phyloP scores from a whole-genome alignment of 805 yeast genomes.

The Lipomyces japonicus region DNA sequence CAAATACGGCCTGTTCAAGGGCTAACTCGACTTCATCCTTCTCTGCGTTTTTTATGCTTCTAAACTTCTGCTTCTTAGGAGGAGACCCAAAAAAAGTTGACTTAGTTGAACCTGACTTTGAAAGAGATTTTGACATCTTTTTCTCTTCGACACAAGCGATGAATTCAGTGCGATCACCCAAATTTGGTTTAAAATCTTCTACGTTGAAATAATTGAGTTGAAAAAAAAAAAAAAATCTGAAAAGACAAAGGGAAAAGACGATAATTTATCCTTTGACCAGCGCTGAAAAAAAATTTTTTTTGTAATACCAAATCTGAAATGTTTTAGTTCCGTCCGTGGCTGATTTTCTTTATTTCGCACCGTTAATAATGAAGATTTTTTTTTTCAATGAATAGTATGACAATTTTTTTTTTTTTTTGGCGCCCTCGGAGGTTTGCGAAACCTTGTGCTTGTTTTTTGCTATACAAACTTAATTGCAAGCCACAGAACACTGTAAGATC shows the following conservation, averaged over 20 bases:
- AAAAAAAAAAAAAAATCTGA: background rate
- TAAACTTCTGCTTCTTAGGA: background rate
- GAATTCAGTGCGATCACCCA: too few species aligned
- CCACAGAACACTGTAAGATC: too few species aligned
- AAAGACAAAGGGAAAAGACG: background rate
- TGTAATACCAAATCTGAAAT: background rate
- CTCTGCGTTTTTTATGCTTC: conserved; percentile 36
- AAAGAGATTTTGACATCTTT: too few species aligned
- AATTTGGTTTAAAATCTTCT: background rate
- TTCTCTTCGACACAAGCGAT: too few species aligned
- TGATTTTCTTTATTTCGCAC: background rate
- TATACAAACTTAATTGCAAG: too few species aligned
- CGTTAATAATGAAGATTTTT: background rate
- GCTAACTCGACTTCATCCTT: conserved; percentile 81
- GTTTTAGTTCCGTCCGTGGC: background rate
- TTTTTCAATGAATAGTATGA: background rate
- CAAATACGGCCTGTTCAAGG: conserved; percentile 82
- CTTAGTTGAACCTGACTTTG: too few species aligned
- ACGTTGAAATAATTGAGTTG: background rate
- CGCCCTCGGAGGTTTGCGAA: too few species aligned
- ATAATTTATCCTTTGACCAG: background rate
- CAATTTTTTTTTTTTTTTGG: background rate
- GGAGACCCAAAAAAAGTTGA: too few species aligned
- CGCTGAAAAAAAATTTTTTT: too few species aligned
- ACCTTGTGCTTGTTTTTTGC: too few species aligned